A percentile compares a stretch with the other conserved stretches of the same genome.
phyloP scores from a whole-genome alignment of 176 grass and related monocot genomes.

The Oryza rufipogon region DNA sequence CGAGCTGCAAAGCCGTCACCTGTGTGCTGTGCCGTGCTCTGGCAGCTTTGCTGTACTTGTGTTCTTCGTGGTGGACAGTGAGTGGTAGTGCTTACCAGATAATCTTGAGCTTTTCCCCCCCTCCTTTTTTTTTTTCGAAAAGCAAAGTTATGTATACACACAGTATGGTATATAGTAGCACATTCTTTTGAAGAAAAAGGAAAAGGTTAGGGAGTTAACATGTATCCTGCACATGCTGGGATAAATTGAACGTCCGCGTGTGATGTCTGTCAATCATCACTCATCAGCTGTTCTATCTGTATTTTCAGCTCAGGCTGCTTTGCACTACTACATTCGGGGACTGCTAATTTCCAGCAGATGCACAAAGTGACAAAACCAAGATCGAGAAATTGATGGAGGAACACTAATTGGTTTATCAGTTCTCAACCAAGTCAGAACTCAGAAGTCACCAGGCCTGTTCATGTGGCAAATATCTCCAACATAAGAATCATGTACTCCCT shows the following conservation, averaged over 20 bases:
- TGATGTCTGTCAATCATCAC: not conserved
- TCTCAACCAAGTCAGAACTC: not conserved
- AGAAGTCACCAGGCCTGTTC: not conserved
- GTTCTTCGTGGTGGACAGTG: conserved; percentile 5
- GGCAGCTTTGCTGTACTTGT: not conserved
- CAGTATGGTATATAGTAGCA: not conserved
- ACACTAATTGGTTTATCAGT: not conserved
- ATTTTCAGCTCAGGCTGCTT: not conserved
- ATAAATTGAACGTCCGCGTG: not conserved
- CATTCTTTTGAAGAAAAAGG: not conserved
- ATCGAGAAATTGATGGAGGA: not conserved
- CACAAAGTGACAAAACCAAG: not conserved
- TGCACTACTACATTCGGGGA: not conserved
- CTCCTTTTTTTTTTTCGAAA: not conserved
- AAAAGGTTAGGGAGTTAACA: not conserved
- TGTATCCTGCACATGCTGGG: not conserved
- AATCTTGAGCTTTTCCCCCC: not conserved
- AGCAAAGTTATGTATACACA: conserved; percentile 2
- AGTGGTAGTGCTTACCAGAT: conserved; percentile 38
- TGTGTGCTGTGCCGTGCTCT: conserved; percentile 30
- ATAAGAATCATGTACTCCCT: not conserved
- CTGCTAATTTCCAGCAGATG: not conserved
- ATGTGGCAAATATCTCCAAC: not conserved
- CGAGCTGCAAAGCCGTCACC: not conserved
- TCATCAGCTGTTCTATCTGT: not conserved